Evolutionary conservation across 2,329 filamentous ascomycete species (phyloP), one percentile per base, ranked within the genome.

Genomic region (Verticillium klebahnii): DNA sequence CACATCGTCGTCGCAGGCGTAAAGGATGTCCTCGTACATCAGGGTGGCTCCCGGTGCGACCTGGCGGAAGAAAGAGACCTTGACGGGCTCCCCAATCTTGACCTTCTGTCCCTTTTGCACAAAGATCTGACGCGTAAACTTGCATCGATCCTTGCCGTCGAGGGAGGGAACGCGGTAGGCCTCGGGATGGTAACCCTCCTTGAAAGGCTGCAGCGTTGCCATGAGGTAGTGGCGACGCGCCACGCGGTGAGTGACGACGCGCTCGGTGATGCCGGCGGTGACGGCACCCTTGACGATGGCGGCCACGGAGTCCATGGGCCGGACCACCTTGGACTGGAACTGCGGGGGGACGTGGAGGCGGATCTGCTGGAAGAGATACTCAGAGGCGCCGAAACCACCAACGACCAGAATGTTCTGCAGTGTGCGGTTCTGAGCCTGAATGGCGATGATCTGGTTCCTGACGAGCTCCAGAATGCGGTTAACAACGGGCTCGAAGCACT

Each of bases 301-400:
- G 54, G 95, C 93, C 62, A 99, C 95, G 1, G 95, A 97, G 80
- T 99, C 95, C 95, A 98, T 98, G 61, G 95, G 95, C 60, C 95
- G 89, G 52, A 99, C 94, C 57, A 98, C 95, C 85, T 98, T 98
- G 75, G 92, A 90, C 80, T 98, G 94, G 83, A 97, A 99, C 75
- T 98, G 95, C 11, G 95, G 95, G 40, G 95, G 95, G 2, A 99
- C 95, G 74, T 98, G 95, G 56, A 98, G 88, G 78, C 97, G 97
- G 82, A 99, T 98, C 78, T 99, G 95, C 78, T 98, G 94, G 87
- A 98, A 99, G 63, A 99, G 89, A 74, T 98, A 98, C 78, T 99
- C 95, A 8, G 94, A 98, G 34, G 94, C 95, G 80, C 95, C 95
- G 74, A 99, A 99, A 69, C 95, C 95, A 83, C 95, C 95, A 11